Base-by-base conservation (phyloP, 345 rosid genomes). In the Draba incana region DNA sequence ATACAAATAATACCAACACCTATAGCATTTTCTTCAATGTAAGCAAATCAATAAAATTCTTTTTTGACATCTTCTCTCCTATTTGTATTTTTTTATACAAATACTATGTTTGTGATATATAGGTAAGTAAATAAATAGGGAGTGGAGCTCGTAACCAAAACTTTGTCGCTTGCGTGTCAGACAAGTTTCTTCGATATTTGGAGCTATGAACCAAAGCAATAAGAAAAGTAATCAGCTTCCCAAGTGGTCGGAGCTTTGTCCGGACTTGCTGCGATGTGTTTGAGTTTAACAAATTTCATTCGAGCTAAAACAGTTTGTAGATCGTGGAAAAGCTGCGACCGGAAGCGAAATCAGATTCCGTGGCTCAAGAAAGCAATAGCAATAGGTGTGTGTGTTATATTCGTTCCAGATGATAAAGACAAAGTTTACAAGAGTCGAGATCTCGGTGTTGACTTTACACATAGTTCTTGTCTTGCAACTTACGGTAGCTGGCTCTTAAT, bases 401-500 rank as follows among this genome's bases (percentile, higher is more conserved):
- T 8, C 20, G n/a, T 66, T 66, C 71, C 62, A 3, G 37, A 55
- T 3, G 54, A 33, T 33, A 44, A 35, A n/a, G 46, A 68, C 12
- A 35, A 56, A 7, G 38, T 35, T 46, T 57, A 68, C 47, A 68
- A 37, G 48, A 57, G 64, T 38, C 57, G 38, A 64, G 68, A 64
- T 64, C 57, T 50, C 24, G 47, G 47, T 24, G 20, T 37, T 47
- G 48, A 10, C 57, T 50, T 64, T 24, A 11, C 14, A 9, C 5
- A 9, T 8, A 46, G 64, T 47, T 4, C 0, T 57, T 57, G 64
- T 46, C 8, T 68, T 35, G 64, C 47, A 38, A 57, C 25, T 66
- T 23, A 67, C 46, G 63, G 63, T 55, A 57, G 64, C 47, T 68
- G 47, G 47, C 27, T 57, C 45, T 46, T 68, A 10, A 57, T 57